Evolutionary conservation across 176 grass and related monocot species (phyloP), one percentile per base, ranked within the genome.

Genomic region (Leersia perrieri): DNA sequence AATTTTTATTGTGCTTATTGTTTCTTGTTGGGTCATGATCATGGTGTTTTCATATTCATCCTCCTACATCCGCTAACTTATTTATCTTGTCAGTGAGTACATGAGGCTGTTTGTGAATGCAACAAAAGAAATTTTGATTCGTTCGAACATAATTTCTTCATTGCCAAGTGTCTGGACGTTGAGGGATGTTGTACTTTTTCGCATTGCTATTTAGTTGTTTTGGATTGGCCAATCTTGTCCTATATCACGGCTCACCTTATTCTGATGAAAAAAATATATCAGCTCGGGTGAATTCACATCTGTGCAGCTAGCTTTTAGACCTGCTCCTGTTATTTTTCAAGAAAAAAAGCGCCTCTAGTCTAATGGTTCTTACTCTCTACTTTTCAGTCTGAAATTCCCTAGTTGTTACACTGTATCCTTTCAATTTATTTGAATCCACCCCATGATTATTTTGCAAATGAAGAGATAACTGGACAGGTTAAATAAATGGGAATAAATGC

Each of bases 11-110:
- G 18, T 41, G 33, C 18, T 39, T 74, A 44, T 65, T 5, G 10
- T 86, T 89, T 73, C 58, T 28, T 77, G n/a, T 29, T 86, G 72
- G 79, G 67, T 75, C 35, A 82, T 66, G 57, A 44, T 73, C 78
- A 30, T 49, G n/a, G 35, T 70, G 11, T 62, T 82, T 66, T 82
- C 34, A 77, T 44, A 77, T 57, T 63, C 30, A 75, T 33, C 23
- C n/a, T n/a, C n/a, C n/a, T n/a, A n/a, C n/a, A n/a, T n/a, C n/a
- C 18, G 20, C 27, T 82, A 73, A 85, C 78, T 33, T 85, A 26
- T 78, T 36, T 73, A 77, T 73, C 45, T 78, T 89, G 66, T 20
- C 67, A 67, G 60, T 78, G 73, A 29, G 75, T 78, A 60, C 70
- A 49, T 88, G 61, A 38, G 42, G 33, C 29, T n/a, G 35, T 36